Percentiles rank a stretch among this genome's conserved stretches.
Evolutionary conservation across 192 early-diverging fungal genomes (phyloP).

Genomic region (Entomortierella parvispora): DNA sequence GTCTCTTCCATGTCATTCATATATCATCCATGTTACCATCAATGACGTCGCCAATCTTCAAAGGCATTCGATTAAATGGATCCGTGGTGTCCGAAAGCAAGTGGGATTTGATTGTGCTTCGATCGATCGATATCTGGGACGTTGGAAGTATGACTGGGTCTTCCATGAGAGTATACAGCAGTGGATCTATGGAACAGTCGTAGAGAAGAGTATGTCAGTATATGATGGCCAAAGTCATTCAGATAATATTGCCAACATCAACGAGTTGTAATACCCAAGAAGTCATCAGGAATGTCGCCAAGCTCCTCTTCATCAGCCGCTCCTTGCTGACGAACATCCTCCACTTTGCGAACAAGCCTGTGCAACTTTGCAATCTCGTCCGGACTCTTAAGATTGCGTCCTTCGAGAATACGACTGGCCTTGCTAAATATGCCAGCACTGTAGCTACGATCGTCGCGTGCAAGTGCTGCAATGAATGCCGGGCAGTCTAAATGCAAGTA

Average conservation of each 20-base stretch:
- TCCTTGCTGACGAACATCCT: slow-evolving; percentile 70
- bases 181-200: slow-evolving; percentile 70
- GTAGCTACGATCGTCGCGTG: slow-evolving; percentile 89
- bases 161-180: slow-evolving; percentile 88
- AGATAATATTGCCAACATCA: not conserved
- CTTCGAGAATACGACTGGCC: slow-evolving; percentile 75
- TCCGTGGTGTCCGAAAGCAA: slow-evolving; percentile 89
- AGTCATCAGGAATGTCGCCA: slow-evolving; percentile 89
- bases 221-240: not conserved
- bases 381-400: slow-evolving; percentile 69
- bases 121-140: slow-evolving; percentile 82
- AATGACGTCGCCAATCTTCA: slow-evolving; percentile 87
- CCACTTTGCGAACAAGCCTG: slow-evolving; percentile 78
- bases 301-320: slow-evolving; percentile 81
- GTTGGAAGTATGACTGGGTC: slow-evolving; percentile 94
- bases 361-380: slow-evolving; percentile 71
- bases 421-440: slow-evolving; percentile 78
- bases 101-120: slow-evolving; percentile 89
- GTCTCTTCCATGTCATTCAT: not conserved
- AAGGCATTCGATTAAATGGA: slow-evolving; percentile 93
- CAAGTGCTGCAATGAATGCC: slow-evolving; percentile 83
- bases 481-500: slow-evolving; percentile 77
- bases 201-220: not conserved
- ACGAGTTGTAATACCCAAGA: slow-evolving; percentile 65
- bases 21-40: slow-evolving; percentile 74